phyloP scores from a whole-genome alignment of 371 early-diverging fungal genomes.

The Syncephalastrum monosporum region DNA sequence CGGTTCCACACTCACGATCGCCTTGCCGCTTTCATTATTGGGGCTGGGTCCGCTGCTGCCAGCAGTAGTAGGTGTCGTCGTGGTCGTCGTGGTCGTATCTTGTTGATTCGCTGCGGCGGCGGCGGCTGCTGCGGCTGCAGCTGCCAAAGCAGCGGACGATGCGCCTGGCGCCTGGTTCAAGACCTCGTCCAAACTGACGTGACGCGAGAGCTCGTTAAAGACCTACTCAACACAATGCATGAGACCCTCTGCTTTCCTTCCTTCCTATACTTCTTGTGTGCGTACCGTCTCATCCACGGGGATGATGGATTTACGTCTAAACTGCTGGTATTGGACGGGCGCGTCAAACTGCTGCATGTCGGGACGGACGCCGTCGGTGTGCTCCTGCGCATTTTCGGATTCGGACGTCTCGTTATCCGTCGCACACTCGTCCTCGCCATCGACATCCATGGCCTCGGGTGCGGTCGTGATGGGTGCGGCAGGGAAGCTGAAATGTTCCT shows the following conservation, averaged over 20 bases:
- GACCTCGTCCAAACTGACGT: slow-evolving; percentile 84
- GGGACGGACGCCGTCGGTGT: slow-evolving; percentile 42
- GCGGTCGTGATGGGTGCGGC: not conserved
- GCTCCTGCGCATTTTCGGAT: slow-evolving; percentile 19
- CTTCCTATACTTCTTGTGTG: not conserved
- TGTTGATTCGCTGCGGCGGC: not conserved
- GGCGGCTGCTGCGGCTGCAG: not conserved
- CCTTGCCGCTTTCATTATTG: too few species aligned
- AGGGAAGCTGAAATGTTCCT: slow-evolving; percentile 13
- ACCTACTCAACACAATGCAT: slow-evolving; percentile 30
- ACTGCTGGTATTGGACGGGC: slow-evolving; percentile 66
- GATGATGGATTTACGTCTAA: slow-evolving; percentile 89
- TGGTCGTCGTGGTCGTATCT: too few species aligned
- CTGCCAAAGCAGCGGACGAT: slow-evolving; percentile 15
- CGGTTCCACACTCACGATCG: too few species aligned
- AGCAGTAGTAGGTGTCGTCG: too few species aligned
- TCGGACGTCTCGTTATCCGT: slow-evolving; percentile 26
- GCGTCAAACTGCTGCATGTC: slow-evolving; percentile 70
- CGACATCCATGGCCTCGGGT: slow-evolving; percentile 16
- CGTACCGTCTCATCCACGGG: slow-evolving; percentile 81
- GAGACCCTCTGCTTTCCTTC: not conserved
- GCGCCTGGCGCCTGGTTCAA: slow-evolving; percentile 54
- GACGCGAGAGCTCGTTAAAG: slow-evolving; percentile 78
- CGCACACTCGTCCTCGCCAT: slow-evolving; percentile 35
- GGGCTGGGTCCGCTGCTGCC: too few species aligned